Percentiles rank a stretch among this genome's conserved stretches.
phyloP scores from a whole-genome alignment of 371 early-diverging fungal genomes.

The Lichtheimia corymbifera region DNA sequence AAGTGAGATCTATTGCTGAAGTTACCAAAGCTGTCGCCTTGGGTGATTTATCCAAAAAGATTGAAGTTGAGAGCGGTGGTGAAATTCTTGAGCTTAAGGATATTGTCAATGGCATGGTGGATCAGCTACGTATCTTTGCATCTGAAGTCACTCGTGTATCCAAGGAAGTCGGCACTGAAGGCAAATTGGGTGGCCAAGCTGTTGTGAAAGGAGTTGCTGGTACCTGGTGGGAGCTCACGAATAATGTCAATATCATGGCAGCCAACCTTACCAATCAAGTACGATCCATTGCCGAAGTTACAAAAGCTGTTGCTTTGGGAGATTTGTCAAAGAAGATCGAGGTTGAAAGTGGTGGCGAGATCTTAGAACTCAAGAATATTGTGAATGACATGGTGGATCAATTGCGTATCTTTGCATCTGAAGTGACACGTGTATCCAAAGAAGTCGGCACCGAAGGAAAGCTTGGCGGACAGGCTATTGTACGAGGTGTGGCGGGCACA shows the following conservation, averaged over 20 bases:
- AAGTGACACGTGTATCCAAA: no score
- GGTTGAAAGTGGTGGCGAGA: constrained; percentile 46
- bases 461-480: constrained; percentile 58
- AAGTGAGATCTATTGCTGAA: constrained; percentile 63
- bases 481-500: constrained; percentile 49
- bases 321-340: constrained; percentile 58
- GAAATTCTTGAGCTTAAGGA: constrained; percentile 52
- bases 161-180: no score
- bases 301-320: constrained; percentile 62
- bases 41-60: constrained; percentile 61
- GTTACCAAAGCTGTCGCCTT: constrained; percentile 61
- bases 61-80: constrained; percentile 46
- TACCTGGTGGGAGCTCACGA: constrained; percentile 55
- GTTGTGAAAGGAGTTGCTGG: constrained; percentile 42
- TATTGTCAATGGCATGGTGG: constrained; percentile 68
- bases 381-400: constrained; percentile 70
- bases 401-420: no score
- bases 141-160: constrained; percentile 1
- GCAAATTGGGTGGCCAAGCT: constrained; percentile 48
- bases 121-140: constrained; percentile 56
- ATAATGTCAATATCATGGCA: constrained; percentile 59
- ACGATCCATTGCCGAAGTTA: constrained; percentile 62
- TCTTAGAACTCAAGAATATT: constrained; percentile 55
- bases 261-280: constrained; percentile 57
- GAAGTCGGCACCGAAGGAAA: no score